phyloP scores from a whole-genome alignment of 1,284 basidiomycete species.

The Leccinum discolor region DNA sequence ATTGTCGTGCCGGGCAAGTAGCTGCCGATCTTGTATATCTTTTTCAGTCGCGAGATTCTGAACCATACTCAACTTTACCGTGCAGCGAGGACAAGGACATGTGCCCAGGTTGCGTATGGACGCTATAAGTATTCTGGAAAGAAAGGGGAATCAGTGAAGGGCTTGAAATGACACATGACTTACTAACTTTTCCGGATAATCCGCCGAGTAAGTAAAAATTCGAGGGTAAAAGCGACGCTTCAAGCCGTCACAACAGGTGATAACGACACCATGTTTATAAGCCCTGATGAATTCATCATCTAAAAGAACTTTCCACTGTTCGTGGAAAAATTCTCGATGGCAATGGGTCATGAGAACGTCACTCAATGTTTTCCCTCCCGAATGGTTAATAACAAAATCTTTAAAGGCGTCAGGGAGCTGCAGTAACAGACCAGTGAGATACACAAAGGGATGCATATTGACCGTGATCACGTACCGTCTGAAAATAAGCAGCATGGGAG shows the following conservation, averaged over 20 bases:
- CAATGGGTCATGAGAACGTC: not conserved
- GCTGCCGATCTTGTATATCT: not conserved
- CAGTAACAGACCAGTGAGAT: not conserved
- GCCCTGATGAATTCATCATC: not conserved
- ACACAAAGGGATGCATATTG: accelerated
- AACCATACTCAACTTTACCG: not conserved
- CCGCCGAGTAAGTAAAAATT: not conserved
- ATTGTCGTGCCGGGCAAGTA: not conserved
- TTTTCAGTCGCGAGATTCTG: not conserved
- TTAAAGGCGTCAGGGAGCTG: not conserved
- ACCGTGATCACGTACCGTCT: not conserved
- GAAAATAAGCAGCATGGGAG: not conserved
- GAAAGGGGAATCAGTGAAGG: not conserved
- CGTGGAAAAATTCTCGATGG: not conserved
- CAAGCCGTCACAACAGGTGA: not conserved
- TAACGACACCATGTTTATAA: not conserved
- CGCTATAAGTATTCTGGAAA: not conserved
- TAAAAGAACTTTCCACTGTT: not conserved
- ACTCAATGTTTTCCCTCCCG: not conserved
- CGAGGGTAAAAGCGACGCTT: not conserved
- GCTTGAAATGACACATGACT: not conserved
- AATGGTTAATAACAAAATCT: not conserved
- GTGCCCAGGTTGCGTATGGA: not conserved
- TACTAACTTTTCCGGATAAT: not conserved
- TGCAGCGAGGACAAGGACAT: not conserved